phyloP scores from a whole-genome alignment of 1,284 basidiomycete species.

The Ustilago loliicola region DNA sequence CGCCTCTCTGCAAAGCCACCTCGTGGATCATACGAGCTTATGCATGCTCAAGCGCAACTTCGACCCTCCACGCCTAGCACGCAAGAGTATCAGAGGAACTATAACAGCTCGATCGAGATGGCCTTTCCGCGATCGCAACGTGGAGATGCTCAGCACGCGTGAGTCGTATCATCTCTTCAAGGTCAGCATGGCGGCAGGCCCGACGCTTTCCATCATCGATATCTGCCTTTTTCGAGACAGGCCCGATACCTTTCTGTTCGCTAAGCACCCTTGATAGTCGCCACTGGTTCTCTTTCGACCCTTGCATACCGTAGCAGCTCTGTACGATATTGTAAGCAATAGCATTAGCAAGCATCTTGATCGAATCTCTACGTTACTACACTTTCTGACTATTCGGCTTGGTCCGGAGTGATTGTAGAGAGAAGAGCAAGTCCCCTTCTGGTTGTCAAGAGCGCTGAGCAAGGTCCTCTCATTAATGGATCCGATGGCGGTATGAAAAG shows the following conservation, averaged over 20 bases:
- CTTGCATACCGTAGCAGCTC: not conserved
- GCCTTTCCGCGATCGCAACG: not conserved
- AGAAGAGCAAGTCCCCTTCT: not conserved
- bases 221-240: not conserved
- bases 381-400: not conserved
- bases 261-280: not conserved
- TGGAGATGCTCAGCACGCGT: not conserved
- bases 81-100: not conserved
- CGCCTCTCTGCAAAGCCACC: not conserved
- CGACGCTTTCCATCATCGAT: not conserved
- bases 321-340: not conserved
- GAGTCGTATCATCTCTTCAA: not conserved
- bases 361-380: not conserved
- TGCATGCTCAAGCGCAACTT: conserved; percentile 3
- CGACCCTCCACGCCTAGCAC: conserved; percentile 5
- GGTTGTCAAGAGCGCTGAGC: not conserved
- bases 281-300: too few relatives aligned
- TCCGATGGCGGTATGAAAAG: not conserved
- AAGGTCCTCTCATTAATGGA: not conserved
- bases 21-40: not conserved
- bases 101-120: conserved; percentile 8
- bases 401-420: not conserved
- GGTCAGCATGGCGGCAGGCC: not conserved
- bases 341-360: not conserved
- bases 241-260: not conserved